These are phyloP conservation scores for Aspergillus incahuasiensis DNA, from an alignment of 495 filamentous ascomycete genomes.

Conservation along the genomic window DNA sequence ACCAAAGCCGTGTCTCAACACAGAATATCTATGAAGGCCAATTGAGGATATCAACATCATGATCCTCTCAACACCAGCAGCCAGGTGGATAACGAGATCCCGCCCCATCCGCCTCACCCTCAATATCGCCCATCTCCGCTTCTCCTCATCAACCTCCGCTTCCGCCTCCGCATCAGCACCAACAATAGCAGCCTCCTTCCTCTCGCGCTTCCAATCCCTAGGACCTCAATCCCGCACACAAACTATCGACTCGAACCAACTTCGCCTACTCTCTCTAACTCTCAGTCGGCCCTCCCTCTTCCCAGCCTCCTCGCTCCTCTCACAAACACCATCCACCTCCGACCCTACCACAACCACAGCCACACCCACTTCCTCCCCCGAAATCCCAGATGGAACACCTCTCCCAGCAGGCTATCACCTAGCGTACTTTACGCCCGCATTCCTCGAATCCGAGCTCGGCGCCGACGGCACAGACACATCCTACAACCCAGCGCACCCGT, in stretches of 20 bases:
- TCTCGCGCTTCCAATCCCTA: conserved; percentile 36
- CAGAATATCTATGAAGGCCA: not conserved
- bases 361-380: too few relatives aligned
- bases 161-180: conserved; percentile 16
- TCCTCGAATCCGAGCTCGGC: conserved; percentile 50
- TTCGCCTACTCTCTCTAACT: conserved; percentile 51
- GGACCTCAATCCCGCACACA: conserved; percentile 45
- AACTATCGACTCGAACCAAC: conserved; percentile 52
- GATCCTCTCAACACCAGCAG: conserved; percentile 1
- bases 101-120: not conserved
- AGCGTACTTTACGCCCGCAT: conserved; percentile 64
- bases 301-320: conserved; percentile 25
- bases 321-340: conserved; percentile 14
- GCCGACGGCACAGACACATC: conserved; percentile 68
- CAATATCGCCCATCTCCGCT: conserved; percentile 11
- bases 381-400: conserved; percentile 28
- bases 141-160: conserved; percentile 17
- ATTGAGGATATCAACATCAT: not conserved
- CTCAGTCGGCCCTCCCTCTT: conserved; percentile 45
- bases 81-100: not conserved
- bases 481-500: conserved; percentile 62
- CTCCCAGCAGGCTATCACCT: conserved; percentile 67
- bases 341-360: not conserved
- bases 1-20: too few relatives aligned
- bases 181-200: conserved; percentile 39